A percentile compares a stretch with the other conserved stretches of the same genome.
These are phyloP conservation scores for Hypoxylon lenormandii DNA, from an alignment of 495 filamentous ascomycete species.

Conservation along the genomic window DNA sequence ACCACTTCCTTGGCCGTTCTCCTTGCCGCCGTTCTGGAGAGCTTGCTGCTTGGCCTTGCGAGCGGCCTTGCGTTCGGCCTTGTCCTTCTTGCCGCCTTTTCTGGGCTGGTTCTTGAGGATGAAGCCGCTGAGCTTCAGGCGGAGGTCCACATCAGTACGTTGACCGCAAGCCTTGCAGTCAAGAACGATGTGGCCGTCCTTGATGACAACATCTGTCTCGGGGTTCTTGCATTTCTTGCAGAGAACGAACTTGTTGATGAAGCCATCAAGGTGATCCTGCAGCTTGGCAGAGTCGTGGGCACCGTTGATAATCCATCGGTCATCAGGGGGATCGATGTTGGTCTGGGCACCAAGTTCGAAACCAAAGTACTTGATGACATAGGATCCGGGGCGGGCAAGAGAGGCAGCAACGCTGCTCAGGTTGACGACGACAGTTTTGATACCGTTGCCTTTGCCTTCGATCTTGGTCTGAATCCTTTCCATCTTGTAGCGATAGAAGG, in stretches of 20 bases:
- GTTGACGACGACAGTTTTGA: conserved; percentile 98
- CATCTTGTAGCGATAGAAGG: conserved; percentile 99
- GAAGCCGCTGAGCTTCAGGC: conserved; percentile 95
- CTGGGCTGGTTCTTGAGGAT: conserved; percentile 92
- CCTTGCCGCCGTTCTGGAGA: conserved; percentile 67
- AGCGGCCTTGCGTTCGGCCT: conserved; percentile 88
- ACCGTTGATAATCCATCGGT: conserved; percentile 99
- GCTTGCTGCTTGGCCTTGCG: conserved; percentile 86
- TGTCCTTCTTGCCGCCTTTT: conserved; percentile 90
- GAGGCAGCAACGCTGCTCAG: conserved; percentile 93
- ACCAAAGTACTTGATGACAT: conserved; percentile 99
- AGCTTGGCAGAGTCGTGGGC: conserved; percentile 95
- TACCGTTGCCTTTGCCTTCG: conserved; percentile 98
- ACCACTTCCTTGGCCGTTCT: conserved; percentile 70
- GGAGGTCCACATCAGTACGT: conserved; percentile 87
- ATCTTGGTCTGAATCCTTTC: conserved; percentile 98
- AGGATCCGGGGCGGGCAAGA: conserved; percentile 88
- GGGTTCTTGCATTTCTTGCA: conserved; percentile 99
- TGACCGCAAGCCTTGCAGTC: conserved; percentile 99
- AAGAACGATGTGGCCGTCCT: conserved; percentile 86
- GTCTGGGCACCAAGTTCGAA: conserved; percentile 98
- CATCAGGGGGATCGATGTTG: conserved; percentile 94
- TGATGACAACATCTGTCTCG: conserved; percentile 93
- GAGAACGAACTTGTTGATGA: conserved; percentile 97
- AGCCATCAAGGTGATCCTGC: conserved; percentile 97